phyloP scores from a whole-genome alignment of 208 protist genomes.

The Strigomonas galati region DNA sequence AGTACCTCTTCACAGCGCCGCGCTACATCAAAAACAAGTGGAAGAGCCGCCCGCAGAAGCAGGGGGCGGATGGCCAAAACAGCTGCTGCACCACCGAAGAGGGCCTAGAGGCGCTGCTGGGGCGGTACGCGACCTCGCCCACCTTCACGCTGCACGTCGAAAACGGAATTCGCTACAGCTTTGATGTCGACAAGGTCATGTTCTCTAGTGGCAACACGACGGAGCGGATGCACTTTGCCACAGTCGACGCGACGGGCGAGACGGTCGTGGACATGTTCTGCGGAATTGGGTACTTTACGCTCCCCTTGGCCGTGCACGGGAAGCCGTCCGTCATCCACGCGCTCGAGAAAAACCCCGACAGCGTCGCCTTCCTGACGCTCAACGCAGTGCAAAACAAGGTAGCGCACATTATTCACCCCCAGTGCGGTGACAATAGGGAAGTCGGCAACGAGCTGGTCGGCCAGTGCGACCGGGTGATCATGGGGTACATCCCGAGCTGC shows the following conservation, averaged over 20 bases:
- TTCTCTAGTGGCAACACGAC: constrained; percentile 92
- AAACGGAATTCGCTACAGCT: constrained; percentile 85
- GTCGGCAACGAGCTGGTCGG: constrained; percentile 67
- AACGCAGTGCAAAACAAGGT: constrained; percentile 85
- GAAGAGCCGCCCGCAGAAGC: neutral
- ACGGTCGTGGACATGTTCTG: constrained; percentile 92
- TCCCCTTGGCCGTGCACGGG: constrained; percentile 81
- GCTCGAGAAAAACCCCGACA: constrained; percentile 89
- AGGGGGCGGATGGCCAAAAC: no score
- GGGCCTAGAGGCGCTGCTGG: constrained; percentile 23
- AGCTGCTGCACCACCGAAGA: constrained; percentile 9
- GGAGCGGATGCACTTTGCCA: constrained; percentile 87
- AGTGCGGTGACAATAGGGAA: constrained; percentile 84
- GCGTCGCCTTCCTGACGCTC: constrained; percentile 61
- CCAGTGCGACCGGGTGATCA: constrained; percentile 83
- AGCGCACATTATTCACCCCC: constrained; percentile 47
- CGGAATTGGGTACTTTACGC: constrained; percentile 91
- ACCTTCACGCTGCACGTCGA: constrained; percentile 89
- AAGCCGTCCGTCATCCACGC: constrained; percentile 54
- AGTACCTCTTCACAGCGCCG: constrained; percentile 1
- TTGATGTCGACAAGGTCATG: constrained; percentile 87
- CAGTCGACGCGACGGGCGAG: constrained; percentile 54
- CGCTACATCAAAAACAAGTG: constrained; percentile 5
- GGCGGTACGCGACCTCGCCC: constrained; percentile 24
- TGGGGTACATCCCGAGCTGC: constrained; percentile 89